Evolutionary conservation across 768 basidiomycete species (phyloP), one percentile per base, ranked within the genome.

Genomic region (Pisolithus orientalis): DNA sequence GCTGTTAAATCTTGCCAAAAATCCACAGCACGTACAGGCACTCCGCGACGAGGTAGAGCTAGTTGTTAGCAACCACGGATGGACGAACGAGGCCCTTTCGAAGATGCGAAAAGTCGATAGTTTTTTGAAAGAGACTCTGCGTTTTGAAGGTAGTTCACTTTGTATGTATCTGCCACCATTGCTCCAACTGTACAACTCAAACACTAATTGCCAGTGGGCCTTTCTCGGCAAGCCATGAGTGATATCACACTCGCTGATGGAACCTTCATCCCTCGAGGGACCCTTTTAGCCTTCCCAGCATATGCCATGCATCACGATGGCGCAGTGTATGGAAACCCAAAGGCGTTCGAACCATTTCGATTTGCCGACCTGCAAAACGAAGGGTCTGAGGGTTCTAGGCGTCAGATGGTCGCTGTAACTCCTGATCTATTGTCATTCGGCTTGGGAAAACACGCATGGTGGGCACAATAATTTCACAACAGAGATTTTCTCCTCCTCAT

Each of bases 331-430:
- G 52, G 63, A 3, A 62, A 70, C 31, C 57, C 75, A 3, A 24
- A 63, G 3, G 54, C 53, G 11, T 74, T 81, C 55, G 70, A 78
- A 32, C 72, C 72, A 0, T 77, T 75, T 62, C 74, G 80, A 11
- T 80, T 78, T 55, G 65, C 66, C 2, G 61, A 66, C 9, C 65
- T 29, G 44, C 44, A 29, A 44, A 6, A 25, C 16, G n/a, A 42
- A 6, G 25, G 17, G 8, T 25, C 17, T 8, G 40, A 42, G 40
- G 11, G 40, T 6, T 21, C 40, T 14, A 42, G 25, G 11, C 11
- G 17, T 25, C 69, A 53, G 58, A 67, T 52, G 66, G 72, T 31
- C 52, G 63, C 67, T 16, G 67, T 70, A 1, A 59, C 59, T 32
- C 69, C n/a, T 51, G 58, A 45, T 14, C 72, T 60, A 50, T 50